Base-by-base conservation (phyloP, 352 stramenopile species). In the Phytophthora cactorum region DNA sequence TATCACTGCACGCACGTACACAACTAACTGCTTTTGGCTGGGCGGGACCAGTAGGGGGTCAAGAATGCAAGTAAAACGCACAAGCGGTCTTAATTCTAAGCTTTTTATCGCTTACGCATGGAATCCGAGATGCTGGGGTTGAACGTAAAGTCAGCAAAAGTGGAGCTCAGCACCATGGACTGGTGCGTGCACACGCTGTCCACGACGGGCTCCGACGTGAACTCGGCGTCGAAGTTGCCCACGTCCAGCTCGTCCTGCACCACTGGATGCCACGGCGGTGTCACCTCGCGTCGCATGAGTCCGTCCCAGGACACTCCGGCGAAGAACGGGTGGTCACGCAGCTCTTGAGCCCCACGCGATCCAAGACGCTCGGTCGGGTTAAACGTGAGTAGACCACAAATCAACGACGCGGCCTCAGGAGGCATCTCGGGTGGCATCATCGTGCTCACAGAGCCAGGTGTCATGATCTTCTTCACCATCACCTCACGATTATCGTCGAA, bases 381-480 rank as follows among this genome's bases (percentile, higher is more conserved):
- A 63, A 92, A 91, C 34, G 79, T 82, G 3, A 98, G 69, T 12
- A 97, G 75, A 1, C 82, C 78, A 10, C 76, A 75, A 57, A 98
- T 86, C 28, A 97, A 68, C 34, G 82, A 86, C 25, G 78, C 82
- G 0, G 90, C 89, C 8, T 85, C 76, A 10, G 74, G 72, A 3
- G 89, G 90, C 73, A 97, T 86, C n/a, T 74, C 60, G 1, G 70
- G 53, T 9, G 91, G 84, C 66, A 96, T 82, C 57, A 88, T 85
- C 25, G 76, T 76, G 29, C 74, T 57, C 43, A 90, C 75, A 25
- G 79, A 83, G 8, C 75, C 79, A 3, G 75, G 84, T 4, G 87
- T 94, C 79, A 95, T 89, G 62, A 97, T 96, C 68, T 97, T 98
- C 28, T 81, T 78, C 34, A 97, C 76, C 65, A 95, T 96, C 12